Evolutionary conservation across 192 early-diverging fungal genomes (phyloP).

Genomic region (Backusella tuberculispora): DNA sequence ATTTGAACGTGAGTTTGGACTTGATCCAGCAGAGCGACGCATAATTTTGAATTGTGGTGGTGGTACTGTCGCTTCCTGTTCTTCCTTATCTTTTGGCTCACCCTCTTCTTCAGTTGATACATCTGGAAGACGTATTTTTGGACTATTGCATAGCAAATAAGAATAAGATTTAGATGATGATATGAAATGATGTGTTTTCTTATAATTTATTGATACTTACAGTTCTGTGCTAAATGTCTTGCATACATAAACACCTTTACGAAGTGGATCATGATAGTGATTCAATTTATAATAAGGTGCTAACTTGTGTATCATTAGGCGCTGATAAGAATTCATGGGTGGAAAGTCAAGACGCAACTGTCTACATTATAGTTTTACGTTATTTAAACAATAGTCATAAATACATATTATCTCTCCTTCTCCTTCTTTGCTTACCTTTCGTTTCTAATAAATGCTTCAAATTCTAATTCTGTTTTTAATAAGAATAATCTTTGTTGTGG

Average conservation of each 20-base stretch:
- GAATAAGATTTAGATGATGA: not conserved
- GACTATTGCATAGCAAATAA: conserved; percentile 29
- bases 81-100: conserved; percentile 17
- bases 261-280: conserved; percentile 59
- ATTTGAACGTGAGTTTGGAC: conserved; percentile 21
- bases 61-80: not conserved
- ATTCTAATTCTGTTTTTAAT: conserved; percentile 68
- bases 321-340: conserved; percentile 75
- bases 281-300: conserved; percentile 70
- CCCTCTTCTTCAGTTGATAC: conserved; percentile 45
- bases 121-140: conserved; percentile 51
- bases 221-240: conserved; percentile 59
- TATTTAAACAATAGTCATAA: not conserved
- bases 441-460: conserved; percentile 63
- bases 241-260: conserved; percentile 59
- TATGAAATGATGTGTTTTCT: not conserved
- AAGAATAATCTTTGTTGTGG: conserved; percentile 69
- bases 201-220: conserved; percentile 42
- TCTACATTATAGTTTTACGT: conserved; percentile 32
- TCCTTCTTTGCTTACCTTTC: conserved; percentile 46
- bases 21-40: conserved; percentile 37
- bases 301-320: conserved; percentile 72
- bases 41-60: conserved; percentile 51
- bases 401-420: not conserved
- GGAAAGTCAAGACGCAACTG: conserved; percentile 63